Conservation (phyloP, 768 basidiomycete genomes). For the Mycena filopes region DNA sequence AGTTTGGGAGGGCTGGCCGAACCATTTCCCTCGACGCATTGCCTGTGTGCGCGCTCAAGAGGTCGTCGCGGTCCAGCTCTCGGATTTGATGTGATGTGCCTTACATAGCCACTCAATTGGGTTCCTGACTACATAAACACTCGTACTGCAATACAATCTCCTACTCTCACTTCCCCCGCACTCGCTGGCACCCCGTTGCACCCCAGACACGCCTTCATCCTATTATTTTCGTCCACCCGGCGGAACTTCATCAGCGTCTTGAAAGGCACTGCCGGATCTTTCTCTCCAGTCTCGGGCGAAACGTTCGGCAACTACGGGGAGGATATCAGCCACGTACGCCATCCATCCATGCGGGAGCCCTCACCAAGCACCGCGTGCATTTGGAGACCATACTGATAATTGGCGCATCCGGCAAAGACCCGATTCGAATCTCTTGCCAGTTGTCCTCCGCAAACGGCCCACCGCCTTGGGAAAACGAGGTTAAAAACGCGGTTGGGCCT, state of each 20-base stretch:
- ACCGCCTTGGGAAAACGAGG: conserved; percentile 69
- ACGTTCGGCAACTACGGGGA: conserved; percentile 75
- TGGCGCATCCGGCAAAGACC: conserved; percentile 49
- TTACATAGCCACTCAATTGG: background rate
- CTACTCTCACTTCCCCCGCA: conserved; percentile 66
- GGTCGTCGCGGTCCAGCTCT: conserved; percentile 22
- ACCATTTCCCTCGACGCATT: conserved; percentile 51
- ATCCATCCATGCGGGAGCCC: conserved; percentile 33
- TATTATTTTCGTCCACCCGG: conserved; percentile 58
- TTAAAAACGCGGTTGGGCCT: no score
- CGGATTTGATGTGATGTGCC: conserved; percentile 5
- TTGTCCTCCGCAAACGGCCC: conserved; percentile 78
- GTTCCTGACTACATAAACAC: background rate
- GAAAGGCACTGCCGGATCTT: conserved; percentile 79
- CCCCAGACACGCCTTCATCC: conserved; percentile 71
- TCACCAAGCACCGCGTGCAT: conserved; percentile 78
- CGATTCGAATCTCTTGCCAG: conserved; percentile 71
- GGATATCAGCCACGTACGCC: conserved; percentile 15
- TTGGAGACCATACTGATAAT: conserved; percentile 70
- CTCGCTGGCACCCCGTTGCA: conserved; percentile 67
- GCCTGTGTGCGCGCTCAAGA: conserved; percentile 22
- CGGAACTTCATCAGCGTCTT: conserved; percentile 83
- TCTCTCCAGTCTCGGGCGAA: conserved; percentile 67
- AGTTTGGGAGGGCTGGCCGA: conserved; percentile 40
- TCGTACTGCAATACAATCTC: conserved; percentile 58